Base-by-base conservation (phyloP, 2,329 filamentous ascomycete species). In the Volutella citrinella region DNA sequence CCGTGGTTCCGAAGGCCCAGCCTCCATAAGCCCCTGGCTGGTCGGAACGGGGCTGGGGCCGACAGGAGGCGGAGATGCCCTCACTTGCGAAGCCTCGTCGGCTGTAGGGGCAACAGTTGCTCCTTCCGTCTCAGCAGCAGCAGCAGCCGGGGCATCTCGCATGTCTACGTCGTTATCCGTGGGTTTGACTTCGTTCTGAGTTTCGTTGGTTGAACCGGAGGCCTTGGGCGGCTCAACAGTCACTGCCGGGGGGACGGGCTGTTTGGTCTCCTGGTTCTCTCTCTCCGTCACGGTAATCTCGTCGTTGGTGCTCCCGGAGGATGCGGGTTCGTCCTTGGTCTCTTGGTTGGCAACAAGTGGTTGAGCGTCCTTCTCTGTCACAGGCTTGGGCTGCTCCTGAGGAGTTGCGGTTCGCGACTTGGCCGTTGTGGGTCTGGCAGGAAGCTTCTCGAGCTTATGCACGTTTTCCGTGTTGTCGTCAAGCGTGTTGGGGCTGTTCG, bases 111-210 rank as follows among this genome's bases (percentile, higher is more conserved):
- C 48, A 22, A 66, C 58, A 30, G 66, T 37, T 19, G 50, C 64
- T 32, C 78, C 72, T 34, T 71, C 69, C 21, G 68, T 56, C 38
- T 72, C 66, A 38, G 72, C 65, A 25, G 72, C 69, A 19, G 76
- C 66, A 38, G 72, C 65, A 25, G 72, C 69, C 19, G 76, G 72
- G 25, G 69, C 70, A 57, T 87, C 83, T 21, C 72, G 70, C 78
- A 87, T 87, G 35, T 80, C 72, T 34, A 82, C 69, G 17, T 77
- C 72, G 46, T 81, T 77, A 5, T 74, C 59, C 42, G 69, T 38
- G 17, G 50, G 61, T 44, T 65, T 68, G 29, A 52, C 57, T n/a
- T 45, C 43, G 19, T 51, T 49, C 34, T 41, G 38, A 17, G 49
- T 27, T 30, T 55, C 51, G 18, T 54, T 47, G 28, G 53, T 48